Evolutionary conservation across 2,329 filamentous ascomycete species (phyloP), one percentile per base, ranked within the genome.

Genomic region (Exophiala oligosperma): DNA sequence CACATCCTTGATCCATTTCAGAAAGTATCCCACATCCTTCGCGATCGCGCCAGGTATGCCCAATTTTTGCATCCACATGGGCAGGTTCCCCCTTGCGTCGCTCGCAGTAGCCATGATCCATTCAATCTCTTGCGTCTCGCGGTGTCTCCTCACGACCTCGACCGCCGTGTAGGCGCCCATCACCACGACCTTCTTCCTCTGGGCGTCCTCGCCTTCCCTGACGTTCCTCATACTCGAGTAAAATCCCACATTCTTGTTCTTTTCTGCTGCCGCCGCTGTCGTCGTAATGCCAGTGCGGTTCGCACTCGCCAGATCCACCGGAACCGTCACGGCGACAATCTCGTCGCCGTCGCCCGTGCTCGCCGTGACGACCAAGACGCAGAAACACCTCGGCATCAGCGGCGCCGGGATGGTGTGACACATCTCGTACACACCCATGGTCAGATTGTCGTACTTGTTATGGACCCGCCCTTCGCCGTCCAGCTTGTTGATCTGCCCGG

Each of bases 31-130:
- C 5, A 91, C 88, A 69, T 92, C 89, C 73, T 90, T 89, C 17
- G 83, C 83, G 49, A 92, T 79, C 60, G 83, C 79, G 1, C 79
- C 80, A 1, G 86, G 83, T 49, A 90, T 77, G 2, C 81, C 84
- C 69, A 83, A 67, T 61, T 84, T 85, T 76, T 92, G 89, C 64
- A 88, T 70, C 77, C 79, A 85, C 69, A 80, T 76, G 0, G 90
- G 90, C 56, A 92, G 67, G 28, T 80, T 72, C 0, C 90, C 90
- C 54, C 80, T 79, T 0, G 89, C 89, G 70, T 92, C 83, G 59
- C 85, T 88, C 9, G 86, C 82, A 8, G 89, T 92, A 7, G 84
- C 88, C 88, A 93, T 92, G 57, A 87, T 77, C 90, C 90, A 94
- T 71, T 88, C 85, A 48, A 90, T 78, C 4, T 73, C 69, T 28